Evolutionary conservation across 352 stramenopile genomes (phyloP), one percentile per base, ranked within the genome.

Genomic region (Sclerospora graminicola): DNA sequence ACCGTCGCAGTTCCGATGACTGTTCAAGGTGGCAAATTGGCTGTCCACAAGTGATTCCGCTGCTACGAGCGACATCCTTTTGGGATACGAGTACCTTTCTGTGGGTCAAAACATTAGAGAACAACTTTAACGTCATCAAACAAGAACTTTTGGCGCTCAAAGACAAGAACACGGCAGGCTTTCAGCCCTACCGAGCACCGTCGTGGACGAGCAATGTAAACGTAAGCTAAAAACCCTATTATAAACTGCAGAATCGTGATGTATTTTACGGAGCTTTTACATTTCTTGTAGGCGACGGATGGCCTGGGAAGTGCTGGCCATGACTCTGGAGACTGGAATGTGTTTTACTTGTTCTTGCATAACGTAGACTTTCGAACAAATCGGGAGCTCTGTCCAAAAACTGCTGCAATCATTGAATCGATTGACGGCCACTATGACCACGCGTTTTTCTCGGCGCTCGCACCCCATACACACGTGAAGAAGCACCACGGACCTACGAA

Each of bases 401-500:
- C 80, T 0, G 42, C 56, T 2, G 46, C 62, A 8, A 34, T 84
- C 19, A 71, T 94, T 39, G 51, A 86, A 34, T 63, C 71, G 2
- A 75, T 92, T 16, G 55, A 46, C 1, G 40, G 43, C 8, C 69
- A 89, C 18, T 92, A 94, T 49, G 55, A 87, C 6, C 84, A 94
- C 51, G 69, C 76, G 0, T 94, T 95, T 45, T 92, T 95, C 54
- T 95, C 85, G 9, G 82, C 79, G 9, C 42, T 96, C 21, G 79
- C 82, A 11, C 80, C 83, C 2, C 49, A 54, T 13, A 93, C 82
- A 8, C 82, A 95, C 39, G 62, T 95, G 15, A 72, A 61, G 21
- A 77, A 78, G 30, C 84, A 96, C 51, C 66, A 94, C 33, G 84
- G 84, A 14, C 82, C 85, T 18, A 96, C 82, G 13, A 96, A 96